A percentile compares a stretch with the other conserved stretches of the same genome.
Evolutionary conservation across 2,329 filamentous ascomycete species (phyloP).

Genomic region (Aspergillus fijiensis): DNA sequence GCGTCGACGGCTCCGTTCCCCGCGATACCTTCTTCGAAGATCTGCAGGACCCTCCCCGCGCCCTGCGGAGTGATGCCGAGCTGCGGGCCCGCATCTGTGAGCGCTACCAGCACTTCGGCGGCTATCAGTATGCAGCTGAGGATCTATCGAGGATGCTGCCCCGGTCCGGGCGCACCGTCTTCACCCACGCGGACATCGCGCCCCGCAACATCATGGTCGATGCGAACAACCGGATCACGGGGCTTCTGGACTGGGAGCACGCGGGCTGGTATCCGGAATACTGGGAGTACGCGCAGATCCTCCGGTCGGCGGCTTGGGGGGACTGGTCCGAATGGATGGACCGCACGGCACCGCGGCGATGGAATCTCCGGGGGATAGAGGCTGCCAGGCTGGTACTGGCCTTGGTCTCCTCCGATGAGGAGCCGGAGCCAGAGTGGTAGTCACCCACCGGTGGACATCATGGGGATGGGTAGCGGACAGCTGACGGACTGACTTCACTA

Average conservation of each 20-base stretch:
- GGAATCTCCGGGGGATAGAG: constrained; percentile 29
- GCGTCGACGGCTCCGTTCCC: constrained; percentile 25
- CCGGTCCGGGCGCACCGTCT: constrained; percentile 24
- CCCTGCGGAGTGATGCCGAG: constrained; percentile 22
- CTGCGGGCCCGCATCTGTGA: constrained; percentile 26
- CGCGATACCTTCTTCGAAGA: constrained; percentile 23
- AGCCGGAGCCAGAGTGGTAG: no score
- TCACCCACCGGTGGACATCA: no score
- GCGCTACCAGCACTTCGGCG: constrained; percentile 26
- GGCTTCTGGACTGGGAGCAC: constrained; percentile 45
- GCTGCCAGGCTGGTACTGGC: constrained; percentile 28
- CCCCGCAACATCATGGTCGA: constrained; percentile 36
- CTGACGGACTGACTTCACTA: no score
- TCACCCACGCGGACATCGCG: constrained; percentile 37
- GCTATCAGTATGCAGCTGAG: constrained; percentile 18
- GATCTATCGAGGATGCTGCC: constrained; percentile 26
- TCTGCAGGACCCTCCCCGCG: constrained; percentile 20
- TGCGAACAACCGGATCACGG: constrained; percentile 23
- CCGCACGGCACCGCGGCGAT: constrained; percentile 26
- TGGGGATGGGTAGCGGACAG: not conserved
- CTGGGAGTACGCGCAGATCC: constrained; percentile 43
- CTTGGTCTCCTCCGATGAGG: not conserved
- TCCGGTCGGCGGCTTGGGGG: constrained; percentile 25
- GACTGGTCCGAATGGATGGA: constrained; percentile 32
- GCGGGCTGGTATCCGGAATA: constrained; percentile 44